phyloP scores from a whole-genome alignment of 179 eudicot species.

The Pouteria campechiana region DNA sequence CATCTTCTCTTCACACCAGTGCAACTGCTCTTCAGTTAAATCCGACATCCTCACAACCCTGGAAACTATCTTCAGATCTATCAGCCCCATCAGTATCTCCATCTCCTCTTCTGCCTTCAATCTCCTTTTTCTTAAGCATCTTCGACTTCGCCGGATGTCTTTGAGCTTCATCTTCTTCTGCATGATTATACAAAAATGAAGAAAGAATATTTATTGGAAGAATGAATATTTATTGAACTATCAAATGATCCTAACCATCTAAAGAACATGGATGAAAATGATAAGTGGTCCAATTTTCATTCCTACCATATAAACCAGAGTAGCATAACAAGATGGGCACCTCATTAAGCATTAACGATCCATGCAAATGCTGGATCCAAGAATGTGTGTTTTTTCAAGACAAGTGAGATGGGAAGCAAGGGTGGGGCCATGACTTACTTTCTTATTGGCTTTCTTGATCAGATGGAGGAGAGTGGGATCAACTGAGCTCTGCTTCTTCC shows the following conservation, averaged over 20 bases:
- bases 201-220: too few relatives aligned
- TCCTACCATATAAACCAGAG: too few relatives aligned
- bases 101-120: conserved; percentile 41
- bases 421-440: conserved; percentile 21
- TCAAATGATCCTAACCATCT: too few relatives aligned
- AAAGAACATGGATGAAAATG: too few relatives aligned
- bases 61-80: conserved; percentile 72
- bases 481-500: conserved; percentile 29
- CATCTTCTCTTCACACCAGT: conserved; percentile 94
- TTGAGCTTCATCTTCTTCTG: conserved; percentile 73
- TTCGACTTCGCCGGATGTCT: conserved; percentile 35
- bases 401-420: background rate
- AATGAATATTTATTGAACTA: too few relatives aligned
- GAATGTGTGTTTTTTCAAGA: too few relatives aligned
- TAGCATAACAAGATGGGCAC: too few relatives aligned
- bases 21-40: conserved; percentile 57
- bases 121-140: conserved; percentile 37
- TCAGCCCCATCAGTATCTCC: conserved; percentile 71
- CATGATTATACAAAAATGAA: background rate
- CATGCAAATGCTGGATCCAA: too few relatives aligned
- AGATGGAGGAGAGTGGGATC: conserved; percentile 52
- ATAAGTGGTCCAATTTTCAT: too few relatives aligned
- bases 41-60: conserved; percentile 73
- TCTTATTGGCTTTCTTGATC: conserved; percentile 45
- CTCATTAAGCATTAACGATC: too few relatives aligned